Base-by-base conservation (phyloP, 2,329 filamentous ascomycete genomes). In the Shiraia bambusicola region DNA sequence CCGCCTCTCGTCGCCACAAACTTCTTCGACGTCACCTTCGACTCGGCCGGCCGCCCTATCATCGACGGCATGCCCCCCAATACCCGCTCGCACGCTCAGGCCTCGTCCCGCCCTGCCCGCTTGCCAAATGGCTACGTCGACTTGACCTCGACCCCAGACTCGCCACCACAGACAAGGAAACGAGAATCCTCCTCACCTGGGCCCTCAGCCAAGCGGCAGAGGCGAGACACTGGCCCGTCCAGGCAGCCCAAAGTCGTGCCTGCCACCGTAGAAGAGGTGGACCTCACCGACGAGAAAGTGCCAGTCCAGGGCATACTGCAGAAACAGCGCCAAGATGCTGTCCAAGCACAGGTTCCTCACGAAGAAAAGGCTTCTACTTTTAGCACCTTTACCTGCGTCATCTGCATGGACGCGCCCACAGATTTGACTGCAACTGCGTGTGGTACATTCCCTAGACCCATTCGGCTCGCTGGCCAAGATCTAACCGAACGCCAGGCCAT, bases 321-420 rank as follows among this genome's bases (percentile, higher is more conserved):
- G 33, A 80, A 78, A 55, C 77, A 80, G 56, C 69, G 72, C 5
- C 69, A 75, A 40, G 76, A 79, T 45, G 74, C 76, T 0, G 66
- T 79, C 27, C 72, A 73, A 40, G 67, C 73, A 7, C 69, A 78
- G 48, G 56, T 69, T 9, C 59, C 50, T 39, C 59, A 60, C 3
- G 57, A 69, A 16, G 70, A 72, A 35, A 67, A 68, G 17, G 48
- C 69, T 13, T 61, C 65, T 0, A 65, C 69, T 26, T 69, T 77
- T 50, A 76, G 67, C 15, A 74, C 65, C 4, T 76, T 76, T 58
- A 78, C 71, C 47, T 84, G 81, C 58, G 80, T 82, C 31, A 79
- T 84, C 15, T 84, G 81, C 64, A 78, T 84, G 77, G 81, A 84
- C 50, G 74, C 69, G 3, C 78, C 76, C 2, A 80, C 75, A 7